Conservation (phyloP, 352 stramenopile genomes). For the Phytophthora cryptogea region DNA sequence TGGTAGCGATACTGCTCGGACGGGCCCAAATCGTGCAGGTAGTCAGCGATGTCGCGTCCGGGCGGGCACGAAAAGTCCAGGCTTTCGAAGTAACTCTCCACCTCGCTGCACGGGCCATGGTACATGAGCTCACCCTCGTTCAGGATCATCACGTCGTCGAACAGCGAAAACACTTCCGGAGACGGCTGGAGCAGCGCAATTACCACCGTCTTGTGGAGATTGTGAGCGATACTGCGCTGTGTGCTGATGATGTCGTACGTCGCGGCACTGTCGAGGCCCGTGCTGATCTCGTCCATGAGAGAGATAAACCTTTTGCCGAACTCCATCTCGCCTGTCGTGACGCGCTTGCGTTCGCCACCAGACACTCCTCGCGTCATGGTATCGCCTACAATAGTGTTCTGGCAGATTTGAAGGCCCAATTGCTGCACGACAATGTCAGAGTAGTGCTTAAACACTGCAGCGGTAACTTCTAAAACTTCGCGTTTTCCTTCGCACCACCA, state of each 20-base stretch:
- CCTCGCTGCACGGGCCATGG: constrained; percentile 11
- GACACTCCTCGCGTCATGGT: constrained; percentile 56
- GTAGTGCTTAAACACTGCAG: constrained; percentile 24
- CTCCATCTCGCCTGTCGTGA: constrained; percentile 69
- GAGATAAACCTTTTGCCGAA: constrained; percentile 67
- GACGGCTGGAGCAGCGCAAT: constrained; percentile 84
- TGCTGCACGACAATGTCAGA: constrained; percentile 42
- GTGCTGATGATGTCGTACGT: constrained; percentile 38
- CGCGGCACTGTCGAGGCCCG: constrained; percentile 84
- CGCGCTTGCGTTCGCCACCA: constrained; percentile 73
- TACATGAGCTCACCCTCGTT: constrained; percentile 44
- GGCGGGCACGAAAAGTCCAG: constrained; percentile 48
- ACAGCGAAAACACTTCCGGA: constrained; percentile 90
- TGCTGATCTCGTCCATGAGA: constrained; percentile 92
- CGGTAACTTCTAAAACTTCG: constrained; percentile 18
- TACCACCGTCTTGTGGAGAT: constrained; percentile 42
- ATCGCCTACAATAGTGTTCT: constrained; percentile 44
- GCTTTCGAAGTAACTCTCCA: constrained; percentile 14
- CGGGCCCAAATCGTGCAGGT: constrained; percentile 38
- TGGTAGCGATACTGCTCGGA: constrained; percentile 24
- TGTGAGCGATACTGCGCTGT: constrained; percentile 30
- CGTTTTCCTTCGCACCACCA: constrained; percentile 3
- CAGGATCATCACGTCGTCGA: constrained; percentile 58
- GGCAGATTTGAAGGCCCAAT: constrained; percentile 21
- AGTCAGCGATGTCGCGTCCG: constrained; percentile 33